phyloP scores from a whole-genome alignment of 441 rosid genomes.

The Adansonia rubrostipa region DNA sequence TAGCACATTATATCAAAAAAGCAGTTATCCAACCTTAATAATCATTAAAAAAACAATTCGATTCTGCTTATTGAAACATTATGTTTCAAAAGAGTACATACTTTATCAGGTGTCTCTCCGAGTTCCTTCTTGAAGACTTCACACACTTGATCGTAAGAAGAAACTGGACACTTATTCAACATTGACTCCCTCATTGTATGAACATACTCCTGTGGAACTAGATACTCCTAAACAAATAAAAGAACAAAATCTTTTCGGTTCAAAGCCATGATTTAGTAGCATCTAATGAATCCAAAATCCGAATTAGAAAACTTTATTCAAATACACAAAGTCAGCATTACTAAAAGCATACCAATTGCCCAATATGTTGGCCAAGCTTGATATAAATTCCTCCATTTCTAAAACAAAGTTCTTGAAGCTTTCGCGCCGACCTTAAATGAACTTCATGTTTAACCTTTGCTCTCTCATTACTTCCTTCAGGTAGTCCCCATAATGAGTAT shows the following conservation, averaged over 20 bases:
- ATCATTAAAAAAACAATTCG: not conserved
- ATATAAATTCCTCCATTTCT: conserved; percentile 92
- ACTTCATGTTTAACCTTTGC: conserved; percentile 73
- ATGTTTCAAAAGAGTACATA: conserved; percentile 40
- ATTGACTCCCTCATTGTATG: conserved; percentile 81
- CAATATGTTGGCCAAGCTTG: conserved; percentile 93
- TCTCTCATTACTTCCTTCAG: conserved; percentile 79
- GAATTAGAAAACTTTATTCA: not conserved
- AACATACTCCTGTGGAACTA: conserved; percentile 88
- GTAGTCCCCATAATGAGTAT: conserved; percentile 76
- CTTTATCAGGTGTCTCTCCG: conserved; percentile 84
- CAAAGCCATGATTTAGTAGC: not conserved
- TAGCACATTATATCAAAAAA: conserved; percentile 20
- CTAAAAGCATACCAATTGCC: conserved; percentile 67
- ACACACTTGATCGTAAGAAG: conserved; percentile 92
- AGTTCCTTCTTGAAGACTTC: conserved; percentile 90
- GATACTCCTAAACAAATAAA: conserved; percentile 62
- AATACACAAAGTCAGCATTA: not conserved
- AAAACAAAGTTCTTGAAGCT: conserved; percentile 92
- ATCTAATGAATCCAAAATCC: conserved; percentile 18
- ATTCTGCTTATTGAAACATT: conserved; percentile 5
- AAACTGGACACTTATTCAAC: conserved; percentile 92
- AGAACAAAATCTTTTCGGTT: conserved; percentile 3
- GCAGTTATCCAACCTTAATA: conserved; percentile 21
- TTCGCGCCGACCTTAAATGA: conserved; percentile 82